Base-by-base conservation (phyloP, 805 yeast species). In the Brettanomyces naardenensis region DNA sequence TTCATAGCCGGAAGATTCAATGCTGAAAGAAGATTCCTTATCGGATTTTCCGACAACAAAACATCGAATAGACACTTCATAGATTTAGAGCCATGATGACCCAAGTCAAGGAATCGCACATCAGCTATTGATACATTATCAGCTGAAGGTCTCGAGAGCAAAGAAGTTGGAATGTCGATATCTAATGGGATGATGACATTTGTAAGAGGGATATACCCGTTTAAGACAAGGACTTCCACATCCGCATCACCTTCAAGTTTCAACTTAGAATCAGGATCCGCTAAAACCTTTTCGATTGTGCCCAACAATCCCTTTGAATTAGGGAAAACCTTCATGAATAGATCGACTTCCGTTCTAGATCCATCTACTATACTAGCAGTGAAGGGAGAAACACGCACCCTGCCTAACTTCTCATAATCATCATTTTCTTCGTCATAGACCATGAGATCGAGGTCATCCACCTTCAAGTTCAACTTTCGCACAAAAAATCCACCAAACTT, bases 241-340 rank as follows among this genome's bases (percentile, higher is more conserved):
- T 40, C 40, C 0, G 68, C 61, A 31, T 56, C 53, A 3, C 69
- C 70, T 35, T 51, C 50, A 6, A 66, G 39, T 35, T 54, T 53
- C 29, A 64, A 46, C 1, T 51, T 42, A 3, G 59, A 42, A 33
- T 53, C 56, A 3, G 67, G 62, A 19, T 60, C 43, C 3, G 43
- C 19, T 6, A 65, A 27, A 4, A 66, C 31, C 28, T 49, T 44
- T 36, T 58, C 64, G 13, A 66, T 43, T n/a, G 62, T 41, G 3
- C 54, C 57, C 17, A 62, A 39, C 4, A 62, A 53, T 11, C 62
- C 60, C 4, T 43, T 44, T 0, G 62, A 40, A 30, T 61, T 49
- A 6, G 71, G 71, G 36, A 49, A 51, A 2, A 64, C 42, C 0
- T 56, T 53, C 14, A 63, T 42, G 22, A 49, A 37, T 31, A 64